Evolutionary conservation across 352 stramenopile species (phyloP), one percentile per base, ranked within the genome.

Genomic region (Globisporangium solare): DNA sequence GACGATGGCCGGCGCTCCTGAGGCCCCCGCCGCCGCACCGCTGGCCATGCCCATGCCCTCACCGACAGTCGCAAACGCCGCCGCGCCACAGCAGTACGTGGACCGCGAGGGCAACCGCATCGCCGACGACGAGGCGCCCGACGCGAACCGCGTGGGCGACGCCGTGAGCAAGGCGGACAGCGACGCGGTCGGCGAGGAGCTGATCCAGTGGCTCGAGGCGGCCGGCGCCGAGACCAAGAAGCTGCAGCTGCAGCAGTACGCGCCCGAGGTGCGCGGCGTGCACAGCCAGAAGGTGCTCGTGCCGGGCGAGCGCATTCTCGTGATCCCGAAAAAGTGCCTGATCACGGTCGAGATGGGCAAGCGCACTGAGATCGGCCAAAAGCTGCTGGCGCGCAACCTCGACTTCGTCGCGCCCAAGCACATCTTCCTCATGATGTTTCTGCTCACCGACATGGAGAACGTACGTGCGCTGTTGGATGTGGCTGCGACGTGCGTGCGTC

Each of bases 321-420:
- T 90, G 51, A 91, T 98, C 63, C 94, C 94, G 11, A 86, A 96
- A 46, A 95, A 93, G 55, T 99, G 96, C 66, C 82, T 99, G 4
- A 98, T 99, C 59, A 99, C 97, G 13, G 97, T 99, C 20, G 96
- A 99, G 79, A 99, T 99, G 97, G 97, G 97, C 68, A 98, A 99
- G 76, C 79, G 86, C 49, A 98, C 96, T 35, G 86, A 92, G 32
- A 97, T 99, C 47, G 96, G 97, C 15, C 86, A 94, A 51, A 88
- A 94, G 56, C 89, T 99, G 53, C 69, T 99, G 22, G 68, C 86
- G 17, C 83, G 85, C 31, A 94, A 97, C 59, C 66, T 99, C 22
- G 92, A 98, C 66, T 91, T 99, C 47, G 96, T 98, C 63, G 97
- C 97, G 21, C 96, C 97, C 55, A 99, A 99, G 77, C 97, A 99